A percentile compares a stretch with the other conserved stretches of the same genome.
phyloP scores from a whole-genome alignment of 495 filamentous ascomycete species.

The Penicillium ucsense region DNA sequence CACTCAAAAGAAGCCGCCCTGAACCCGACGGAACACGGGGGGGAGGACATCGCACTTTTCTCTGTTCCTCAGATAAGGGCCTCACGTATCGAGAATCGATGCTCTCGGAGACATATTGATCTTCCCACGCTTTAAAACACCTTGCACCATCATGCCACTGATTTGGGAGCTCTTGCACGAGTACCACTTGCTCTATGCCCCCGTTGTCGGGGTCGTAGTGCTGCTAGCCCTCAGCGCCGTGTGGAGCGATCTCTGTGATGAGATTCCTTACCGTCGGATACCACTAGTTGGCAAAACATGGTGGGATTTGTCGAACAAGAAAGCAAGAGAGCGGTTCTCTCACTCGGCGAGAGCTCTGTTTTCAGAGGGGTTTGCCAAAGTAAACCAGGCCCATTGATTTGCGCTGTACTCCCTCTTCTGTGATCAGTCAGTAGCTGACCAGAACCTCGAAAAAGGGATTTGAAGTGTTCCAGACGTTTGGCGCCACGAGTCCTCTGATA shows the following conservation, averaged over 20 bases:
- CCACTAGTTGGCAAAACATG: slow-evolving; percentile 22
- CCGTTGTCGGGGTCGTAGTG: slow-evolving; percentile 11
- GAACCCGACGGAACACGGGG: too few species aligned
- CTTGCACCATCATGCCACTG: slow-evolving; percentile 12
- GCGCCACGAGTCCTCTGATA: slow-evolving; percentile 22
- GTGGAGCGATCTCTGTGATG: slow-evolving; percentile 19
- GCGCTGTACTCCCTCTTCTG: neutral
- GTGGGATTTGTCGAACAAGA: slow-evolving; percentile 24
- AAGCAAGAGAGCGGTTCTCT: slow-evolving; percentile 18
- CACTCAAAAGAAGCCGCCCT: too few species aligned
- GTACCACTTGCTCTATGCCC: slow-evolving; percentile 13
- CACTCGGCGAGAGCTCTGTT: slow-evolving; percentile 16
- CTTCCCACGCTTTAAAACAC: too few species aligned
- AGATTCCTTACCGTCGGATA: slow-evolving; percentile 19
- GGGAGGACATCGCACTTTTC: too few species aligned
- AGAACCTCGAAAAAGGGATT: slow-evolving; percentile 10
- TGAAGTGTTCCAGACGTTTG: slow-evolving; percentile 32
- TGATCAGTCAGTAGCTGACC: neutral
- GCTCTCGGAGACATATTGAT: too few species aligned
- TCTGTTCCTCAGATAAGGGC: too few species aligned
- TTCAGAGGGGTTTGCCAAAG: slow-evolving; percentile 21
- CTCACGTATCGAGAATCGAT: too few species aligned
- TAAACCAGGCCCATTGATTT: neutral
- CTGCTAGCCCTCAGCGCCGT: slow-evolving; percentile 13
- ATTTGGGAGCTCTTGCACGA: slow-evolving; percentile 15